Base-by-base conservation (phyloP, 164 flowering plant genomes). In the Tetrastigma voinierianum region DNA sequence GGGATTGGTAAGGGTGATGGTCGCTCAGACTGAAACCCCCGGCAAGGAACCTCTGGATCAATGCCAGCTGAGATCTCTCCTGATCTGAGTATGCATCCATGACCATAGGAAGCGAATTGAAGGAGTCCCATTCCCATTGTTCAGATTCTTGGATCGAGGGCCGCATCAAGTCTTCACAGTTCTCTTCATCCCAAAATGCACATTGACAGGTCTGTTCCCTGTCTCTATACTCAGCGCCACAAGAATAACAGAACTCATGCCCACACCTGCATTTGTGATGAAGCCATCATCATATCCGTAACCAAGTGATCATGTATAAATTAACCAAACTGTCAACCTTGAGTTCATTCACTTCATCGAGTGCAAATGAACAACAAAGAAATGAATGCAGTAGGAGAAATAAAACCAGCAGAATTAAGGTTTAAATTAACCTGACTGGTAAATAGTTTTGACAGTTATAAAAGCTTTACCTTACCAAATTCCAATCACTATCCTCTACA, bases 41-140 rank as follows among this genome's bases (percentile, higher is more conserved):
- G 6, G 93, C 88, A 18, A 93, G 91, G 75, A 91, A 91, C 67
- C 94, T 78, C 65, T 93, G 97, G 68, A 93, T 89, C 44, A 93
- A 71, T 20, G 94, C 91, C 70, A 91, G 82, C 67, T 93, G 97
- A 4, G 98, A 91, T 44, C 87, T 74, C 71, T 93, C 98, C 69
- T 93, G 91, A 12, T 93, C 96, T 0, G 97, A 82, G 78, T 91
- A 93, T 16, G 91, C 87, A 72, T 90, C 94, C 79, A 75, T 79
- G 59, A 79, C 69, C 67, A 77, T 74, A 2, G 96, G 88, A 24
- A 86, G 67, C 10, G 96, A 78, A 59, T 85, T 86, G 59, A 82
- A 87, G n/a, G 96, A 77, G 68, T 90, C 94, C 97, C 93, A 91
- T 67, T 85, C 82, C 96, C 96, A 91, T 55, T 82, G 91, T 60